These are phyloP conservation scores for Penicillium fuscoglaucum DNA, from an alignment of 2,329 filamentous ascomycete genomes.

Conservation along the genomic window DNA sequence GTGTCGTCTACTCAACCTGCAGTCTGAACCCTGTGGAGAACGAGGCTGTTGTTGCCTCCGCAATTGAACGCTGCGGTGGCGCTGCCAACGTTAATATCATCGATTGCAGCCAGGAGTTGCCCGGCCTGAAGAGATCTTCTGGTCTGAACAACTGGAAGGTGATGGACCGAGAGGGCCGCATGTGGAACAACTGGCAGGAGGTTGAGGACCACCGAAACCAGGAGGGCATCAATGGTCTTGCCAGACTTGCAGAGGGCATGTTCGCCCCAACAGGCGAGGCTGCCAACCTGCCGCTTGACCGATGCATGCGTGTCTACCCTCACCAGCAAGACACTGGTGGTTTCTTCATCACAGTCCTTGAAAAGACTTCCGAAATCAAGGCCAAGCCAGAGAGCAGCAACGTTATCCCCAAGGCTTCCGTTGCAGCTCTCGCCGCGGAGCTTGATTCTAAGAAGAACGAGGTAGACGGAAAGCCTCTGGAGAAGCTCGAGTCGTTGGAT, in stretches of 20 bases:
- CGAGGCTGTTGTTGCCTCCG: slow-evolving; percentile 84
- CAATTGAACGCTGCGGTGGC: slow-evolving; percentile 88
- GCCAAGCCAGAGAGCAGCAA: slow-evolving; percentile 65
- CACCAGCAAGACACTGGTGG: slow-evolving; percentile 95
- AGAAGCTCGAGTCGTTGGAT: slow-evolving; percentile 43
- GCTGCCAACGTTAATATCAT: slow-evolving; percentile 76
- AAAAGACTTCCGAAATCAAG: slow-evolving; percentile 86
- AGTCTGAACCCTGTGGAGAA: slow-evolving; percentile 99
- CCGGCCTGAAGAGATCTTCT: slow-evolving; percentile 70
- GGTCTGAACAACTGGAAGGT: slow-evolving; percentile 84
- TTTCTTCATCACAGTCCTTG: slow-evolving; percentile 94
- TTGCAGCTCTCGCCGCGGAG: slow-evolving; percentile 38
- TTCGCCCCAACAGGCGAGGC: slow-evolving; percentile 67
- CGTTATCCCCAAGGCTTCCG: slow-evolving; percentile 41
- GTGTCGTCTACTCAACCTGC: slow-evolving; percentile 97
- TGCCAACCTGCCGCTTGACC: slow-evolving; percentile 72
- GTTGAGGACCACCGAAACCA: slow-evolving; percentile 68
- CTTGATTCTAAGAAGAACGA: slow-evolving; percentile 38
- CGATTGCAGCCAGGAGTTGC: slow-evolving; percentile 76
- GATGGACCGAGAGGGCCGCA: slow-evolving; percentile 78
- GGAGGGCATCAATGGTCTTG: slow-evolving; percentile 63
- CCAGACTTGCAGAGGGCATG: slow-evolving; percentile 75
- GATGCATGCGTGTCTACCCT: slow-evolving; percentile 91
- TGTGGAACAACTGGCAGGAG: slow-evolving; percentile 80
- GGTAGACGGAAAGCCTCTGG: slow-evolving; percentile 27